Evolutionary conservation across 2,329 filamentous ascomycete genomes (phyloP).

Genomic region (Cordyceps pruinosa): DNA sequence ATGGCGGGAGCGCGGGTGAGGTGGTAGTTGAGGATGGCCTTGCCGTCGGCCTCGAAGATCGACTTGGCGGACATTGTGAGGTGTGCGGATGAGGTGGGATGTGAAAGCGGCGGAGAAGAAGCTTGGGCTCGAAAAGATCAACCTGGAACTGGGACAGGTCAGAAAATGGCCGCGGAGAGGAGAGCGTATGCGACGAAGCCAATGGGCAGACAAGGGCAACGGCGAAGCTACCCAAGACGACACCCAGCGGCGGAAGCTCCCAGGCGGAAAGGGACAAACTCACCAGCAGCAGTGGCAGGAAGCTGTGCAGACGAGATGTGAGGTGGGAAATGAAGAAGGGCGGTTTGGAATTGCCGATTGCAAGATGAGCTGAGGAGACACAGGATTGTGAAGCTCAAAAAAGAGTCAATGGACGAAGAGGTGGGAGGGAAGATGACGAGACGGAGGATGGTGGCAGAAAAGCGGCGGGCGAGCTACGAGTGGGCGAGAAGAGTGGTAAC

Average conservation of each 20-base stretch:
- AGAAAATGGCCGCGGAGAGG: slow-evolving; percentile 7
- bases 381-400: slow-evolving; percentile 2
- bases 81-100: slow-evolving; percentile 20
- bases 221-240: neutral
- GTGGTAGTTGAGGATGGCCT: slow-evolving; percentile 99
- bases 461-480: neutral
- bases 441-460: slow-evolving; percentile 9
- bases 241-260: neutral
- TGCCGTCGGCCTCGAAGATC: slow-evolving; percentile 98
- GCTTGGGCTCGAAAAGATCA: neutral
- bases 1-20: slow-evolving; percentile 95
- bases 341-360: neutral
- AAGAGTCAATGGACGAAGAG: slow-evolving; percentile 8
- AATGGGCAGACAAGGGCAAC: neutral
- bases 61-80: slow-evolving; percentile 63
- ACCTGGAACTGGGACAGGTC: neutral
- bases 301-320: neutral
- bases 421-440: slow-evolving; percentile 11
- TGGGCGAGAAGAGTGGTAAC: neutral
- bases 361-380: neutral
- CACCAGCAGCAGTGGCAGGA: neutral
- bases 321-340: neutral
- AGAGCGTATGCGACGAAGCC: neutral
- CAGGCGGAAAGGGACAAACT: neutral
- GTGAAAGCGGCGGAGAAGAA: slow-evolving; percentile 14